Evolutionary conservation across 176 grass and related monocot genomes (phyloP).

Genomic region (Alloteropsis semialata): DNA sequence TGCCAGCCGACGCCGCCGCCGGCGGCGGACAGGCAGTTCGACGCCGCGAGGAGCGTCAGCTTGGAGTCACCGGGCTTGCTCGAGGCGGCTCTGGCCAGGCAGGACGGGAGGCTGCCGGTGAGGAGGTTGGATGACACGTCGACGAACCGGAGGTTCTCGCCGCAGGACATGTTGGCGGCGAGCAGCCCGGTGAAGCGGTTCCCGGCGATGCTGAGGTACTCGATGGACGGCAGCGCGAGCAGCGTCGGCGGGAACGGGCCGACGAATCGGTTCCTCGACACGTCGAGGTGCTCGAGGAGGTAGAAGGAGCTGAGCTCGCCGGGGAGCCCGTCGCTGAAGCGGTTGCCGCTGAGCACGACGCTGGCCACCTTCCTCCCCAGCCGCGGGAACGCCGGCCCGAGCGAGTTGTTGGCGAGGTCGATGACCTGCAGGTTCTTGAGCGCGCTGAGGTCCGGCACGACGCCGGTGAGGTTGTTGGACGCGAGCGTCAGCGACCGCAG

Average conservation of each 20-base stretch:
- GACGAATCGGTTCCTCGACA: slow-evolving; percentile 78
- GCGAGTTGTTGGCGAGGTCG: slow-evolving; percentile 81
- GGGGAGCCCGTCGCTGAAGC: slow-evolving; percentile 61
- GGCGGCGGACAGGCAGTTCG: slow-evolving; percentile 60
- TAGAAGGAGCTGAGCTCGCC: slow-evolving; percentile 51
- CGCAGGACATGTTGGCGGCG: slow-evolving; percentile 67
- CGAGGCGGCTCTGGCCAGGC: slow-evolving; percentile 18
- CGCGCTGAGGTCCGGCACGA: slow-evolving; percentile 64
- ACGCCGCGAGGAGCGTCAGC: slow-evolving; percentile 34
- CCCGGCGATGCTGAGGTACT: slow-evolving; percentile 60
- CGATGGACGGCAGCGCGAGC: slow-evolving; percentile 73
- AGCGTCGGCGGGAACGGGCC: slow-evolving; percentile 61
- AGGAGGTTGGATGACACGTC: slow-evolving; percentile 88
- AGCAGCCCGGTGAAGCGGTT: slow-evolving; percentile 88
- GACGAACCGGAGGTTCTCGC: slow-evolving; percentile 58
- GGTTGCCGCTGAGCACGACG: slow-evolving; percentile 66
- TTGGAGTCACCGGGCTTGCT: slow-evolving; percentile 32
- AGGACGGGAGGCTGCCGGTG: slow-evolving; percentile 70
- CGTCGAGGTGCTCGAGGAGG: slow-evolving; percentile 72
- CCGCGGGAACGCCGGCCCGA: slow-evolving; percentile 78
- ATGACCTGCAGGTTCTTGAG: slow-evolving; percentile 71
- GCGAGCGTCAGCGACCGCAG: slow-evolving; percentile 67
- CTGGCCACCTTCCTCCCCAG: slow-evolving; percentile 70
- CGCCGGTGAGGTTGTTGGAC: slow-evolving; percentile 69
- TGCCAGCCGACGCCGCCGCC: slow-evolving; percentile 40